Percentiles rank a stretch among this genome's conserved stretches.
Evolutionary conservation across 2,329 filamentous ascomycete genomes (phyloP).

Genomic region (Leptographium wingfieldii): DNA sequence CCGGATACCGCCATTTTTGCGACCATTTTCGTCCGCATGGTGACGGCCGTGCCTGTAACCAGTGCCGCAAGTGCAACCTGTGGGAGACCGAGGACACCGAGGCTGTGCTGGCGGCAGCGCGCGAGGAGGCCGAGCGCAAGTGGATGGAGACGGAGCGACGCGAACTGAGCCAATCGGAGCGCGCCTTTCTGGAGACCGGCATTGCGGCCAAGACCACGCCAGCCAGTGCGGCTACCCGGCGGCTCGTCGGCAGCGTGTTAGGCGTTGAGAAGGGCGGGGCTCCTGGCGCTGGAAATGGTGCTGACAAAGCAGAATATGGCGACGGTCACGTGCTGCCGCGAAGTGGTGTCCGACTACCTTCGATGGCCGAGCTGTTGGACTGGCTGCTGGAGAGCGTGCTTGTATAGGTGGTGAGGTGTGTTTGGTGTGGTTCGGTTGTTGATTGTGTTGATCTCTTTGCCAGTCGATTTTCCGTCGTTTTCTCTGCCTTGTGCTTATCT

Average conservation of each 20-base stretch:
- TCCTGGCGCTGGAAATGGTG: background rate
- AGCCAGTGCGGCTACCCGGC: background rate
- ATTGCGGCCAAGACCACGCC: constrained; percentile 19
- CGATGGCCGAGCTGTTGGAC: constrained; percentile 31
- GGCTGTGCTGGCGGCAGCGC: constrained; percentile 52
- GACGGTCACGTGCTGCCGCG: constrained; percentile 6
- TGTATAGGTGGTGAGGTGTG: constrained; percentile 16
- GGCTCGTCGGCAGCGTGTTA: constrained; percentile 1
- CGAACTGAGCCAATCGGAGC: constrained; percentile 41
- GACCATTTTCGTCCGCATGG: constrained; percentile 82
- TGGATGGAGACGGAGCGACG: constrained; percentile 56
- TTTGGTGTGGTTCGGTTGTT: background rate
- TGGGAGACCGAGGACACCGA: constrained; percentile 67
- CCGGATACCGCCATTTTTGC: constrained; percentile 90
- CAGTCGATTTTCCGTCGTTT: too few relatives aligned
- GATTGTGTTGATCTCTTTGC: too few relatives aligned
- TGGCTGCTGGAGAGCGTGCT: constrained; percentile 31
- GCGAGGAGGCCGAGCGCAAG: constrained; percentile 56
- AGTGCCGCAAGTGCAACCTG: constrained; percentile 73
- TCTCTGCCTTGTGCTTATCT: too few relatives aligned
- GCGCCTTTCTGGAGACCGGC: constrained; percentile 43
- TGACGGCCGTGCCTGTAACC: constrained; percentile 55
- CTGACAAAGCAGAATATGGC: background rate
- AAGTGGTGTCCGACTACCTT: constrained; percentile 20
- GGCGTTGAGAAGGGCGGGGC: background rate